phyloP scores from a whole-genome alignment of 257 asterid genomes.

The Capsicum baccatum region DNA sequence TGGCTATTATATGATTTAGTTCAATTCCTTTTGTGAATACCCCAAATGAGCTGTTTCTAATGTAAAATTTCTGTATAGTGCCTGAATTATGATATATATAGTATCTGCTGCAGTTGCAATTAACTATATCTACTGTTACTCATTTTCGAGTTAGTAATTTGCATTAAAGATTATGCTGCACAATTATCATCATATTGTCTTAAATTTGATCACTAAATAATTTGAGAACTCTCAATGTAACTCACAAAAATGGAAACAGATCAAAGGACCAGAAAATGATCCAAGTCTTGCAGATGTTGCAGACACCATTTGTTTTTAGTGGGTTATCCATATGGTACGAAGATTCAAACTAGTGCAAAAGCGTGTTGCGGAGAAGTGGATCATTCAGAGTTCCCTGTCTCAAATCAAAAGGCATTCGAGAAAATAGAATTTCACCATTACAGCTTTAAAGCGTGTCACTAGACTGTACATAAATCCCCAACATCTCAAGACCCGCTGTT shows the following conservation, averaged over 20 bases:
- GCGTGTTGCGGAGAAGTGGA: background rate
- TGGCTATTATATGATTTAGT: background rate
- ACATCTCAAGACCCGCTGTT: too few species aligned
- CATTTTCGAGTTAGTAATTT: background rate
- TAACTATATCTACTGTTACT: background rate
- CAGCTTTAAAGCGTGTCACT: too few species aligned
- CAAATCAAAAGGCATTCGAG: background rate
- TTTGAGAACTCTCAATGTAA: background rate
- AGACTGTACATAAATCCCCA: too few species aligned
- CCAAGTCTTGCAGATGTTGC: background rate
- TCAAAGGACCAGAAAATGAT: background rate
- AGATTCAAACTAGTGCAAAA: too few species aligned
- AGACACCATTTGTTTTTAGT: background rate
- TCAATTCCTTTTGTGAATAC: background rate
- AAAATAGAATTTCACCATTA: too few species aligned
- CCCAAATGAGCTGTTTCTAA: background rate
- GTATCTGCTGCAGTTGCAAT: background rate
- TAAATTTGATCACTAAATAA: background rate
- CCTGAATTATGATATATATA: background rate
- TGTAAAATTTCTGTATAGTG: background rate
- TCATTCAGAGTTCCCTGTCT: background rate
- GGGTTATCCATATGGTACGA: background rate
- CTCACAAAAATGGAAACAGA: background rate
- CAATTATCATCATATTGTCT: background rate
- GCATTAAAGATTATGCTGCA: background rate